Conservation (phyloP, 768 basidiomycete species). For the Dendrothele bispora region DNA sequence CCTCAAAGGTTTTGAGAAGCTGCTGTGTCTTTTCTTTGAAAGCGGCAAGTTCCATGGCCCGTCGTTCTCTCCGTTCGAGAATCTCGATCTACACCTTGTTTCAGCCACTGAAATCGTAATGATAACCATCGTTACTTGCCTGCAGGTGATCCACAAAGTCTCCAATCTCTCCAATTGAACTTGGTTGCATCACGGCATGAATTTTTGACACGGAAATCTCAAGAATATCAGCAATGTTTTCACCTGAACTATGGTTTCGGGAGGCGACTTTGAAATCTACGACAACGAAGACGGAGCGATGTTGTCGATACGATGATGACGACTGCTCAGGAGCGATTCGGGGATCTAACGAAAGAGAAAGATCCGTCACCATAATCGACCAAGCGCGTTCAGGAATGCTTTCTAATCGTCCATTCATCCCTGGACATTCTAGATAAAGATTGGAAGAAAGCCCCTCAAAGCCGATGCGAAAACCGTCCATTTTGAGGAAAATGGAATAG, state of each 20-base stretch:
- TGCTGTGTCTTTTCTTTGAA: conserved; percentile 81
- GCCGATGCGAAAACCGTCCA: conserved; percentile 80
- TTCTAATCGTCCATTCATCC: conserved; percentile 63
- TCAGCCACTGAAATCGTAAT: conserved; percentile 1
- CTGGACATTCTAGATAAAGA: conserved; percentile 72
- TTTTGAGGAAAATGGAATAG: conserved; percentile 57
- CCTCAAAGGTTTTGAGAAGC: conserved; percentile 75
- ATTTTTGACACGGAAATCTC: conserved; percentile 68
- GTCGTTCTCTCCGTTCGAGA: conserved; percentile 67
- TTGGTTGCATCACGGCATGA: conserved; percentile 93
- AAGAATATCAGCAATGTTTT: conserved; percentile 25
- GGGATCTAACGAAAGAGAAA: conserved; percentile 84
- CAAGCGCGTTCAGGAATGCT: conserved; percentile 52
- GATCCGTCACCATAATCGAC: conserved; percentile 69
- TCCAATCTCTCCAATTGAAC: conserved; percentile 86
- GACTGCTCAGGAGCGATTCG: conserved; percentile 48
- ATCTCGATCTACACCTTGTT: conserved; percentile 61
- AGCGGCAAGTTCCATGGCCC: conserved; percentile 73
- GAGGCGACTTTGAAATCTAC: conserved; percentile 62
- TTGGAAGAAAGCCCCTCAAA: conserved; percentile 74
- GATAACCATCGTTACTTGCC: conserved; percentile 35
- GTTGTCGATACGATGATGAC: conserved; percentile 45
- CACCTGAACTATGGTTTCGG: neutral
- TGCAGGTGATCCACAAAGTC: conserved; percentile 88
- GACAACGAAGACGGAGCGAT: conserved; percentile 79